These are phyloP conservation scores for Alternaria postmessia DNA, from an alignment of 2,329 filamentous ascomycete species.

Conservation along the genomic window DNA sequence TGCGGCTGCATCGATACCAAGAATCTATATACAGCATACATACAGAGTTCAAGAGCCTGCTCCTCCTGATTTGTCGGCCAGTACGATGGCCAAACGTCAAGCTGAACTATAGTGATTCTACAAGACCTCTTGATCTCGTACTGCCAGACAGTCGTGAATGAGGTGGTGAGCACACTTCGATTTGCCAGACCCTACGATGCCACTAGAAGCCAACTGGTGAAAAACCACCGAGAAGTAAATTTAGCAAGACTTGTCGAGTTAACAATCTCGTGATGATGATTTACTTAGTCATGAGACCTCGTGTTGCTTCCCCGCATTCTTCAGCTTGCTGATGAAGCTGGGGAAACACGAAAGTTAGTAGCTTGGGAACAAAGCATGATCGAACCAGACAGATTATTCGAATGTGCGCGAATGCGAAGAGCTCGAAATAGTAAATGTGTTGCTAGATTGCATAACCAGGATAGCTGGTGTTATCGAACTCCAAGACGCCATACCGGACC, in stretches of 20 bases:
- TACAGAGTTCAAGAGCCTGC: no score
- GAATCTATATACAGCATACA: no score
- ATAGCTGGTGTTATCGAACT: neutral
- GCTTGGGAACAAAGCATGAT: neutral
- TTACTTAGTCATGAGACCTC: slow-evolving; percentile 2
- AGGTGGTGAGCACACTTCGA: no score
- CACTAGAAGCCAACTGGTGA: no score
- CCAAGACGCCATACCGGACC: slow-evolving; percentile 3
- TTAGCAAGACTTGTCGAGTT: neutral
- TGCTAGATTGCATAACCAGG: neutral
- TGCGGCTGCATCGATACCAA: no score
- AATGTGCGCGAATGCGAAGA: neutral
- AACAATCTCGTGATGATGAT: neutral
- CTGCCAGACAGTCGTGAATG: no score
- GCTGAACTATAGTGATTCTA: no score
- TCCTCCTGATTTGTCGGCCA: no score
- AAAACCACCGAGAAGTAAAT: no score
- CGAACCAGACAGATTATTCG: neutral
- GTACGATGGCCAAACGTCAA: no score
- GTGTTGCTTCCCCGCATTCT: slow-evolving; percentile 13
- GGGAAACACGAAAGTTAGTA: neutral
- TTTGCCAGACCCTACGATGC: no score
- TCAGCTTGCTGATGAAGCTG: neutral
- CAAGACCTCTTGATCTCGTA: no score
- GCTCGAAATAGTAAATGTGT: neutral